These are phyloP conservation scores for Sonneratia alba DNA, from an alignment of 345 rosid genomes.

Conservation along the genomic window DNA sequence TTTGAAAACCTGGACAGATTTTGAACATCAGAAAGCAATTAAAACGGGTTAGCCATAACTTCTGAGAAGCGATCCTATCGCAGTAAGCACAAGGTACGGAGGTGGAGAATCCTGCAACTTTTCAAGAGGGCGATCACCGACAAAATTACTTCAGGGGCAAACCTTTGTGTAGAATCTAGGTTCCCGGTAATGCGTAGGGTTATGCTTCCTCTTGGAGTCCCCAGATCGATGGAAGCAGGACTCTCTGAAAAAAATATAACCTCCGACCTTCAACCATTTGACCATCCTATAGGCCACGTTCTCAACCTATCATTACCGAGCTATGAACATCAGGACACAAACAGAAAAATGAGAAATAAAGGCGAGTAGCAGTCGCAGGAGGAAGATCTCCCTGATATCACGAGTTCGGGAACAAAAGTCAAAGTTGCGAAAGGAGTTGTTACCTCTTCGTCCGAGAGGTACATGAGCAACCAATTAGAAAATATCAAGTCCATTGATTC, in stretches of 20 bases:
- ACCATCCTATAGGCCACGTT: slow-evolving; percentile 63
- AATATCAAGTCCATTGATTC: slow-evolving; percentile 72
- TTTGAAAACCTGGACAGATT: slow-evolving; percentile 54
- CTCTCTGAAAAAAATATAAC: slow-evolving; percentile 84
- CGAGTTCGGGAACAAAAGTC: neutral
- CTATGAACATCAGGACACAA: neutral
- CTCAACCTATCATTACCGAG: slow-evolving; percentile 40
- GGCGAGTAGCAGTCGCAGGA: neutral
- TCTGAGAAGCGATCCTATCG: neutral
- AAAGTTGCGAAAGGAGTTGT: neutral
- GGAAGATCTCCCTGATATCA: neutral
- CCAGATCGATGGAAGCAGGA: slow-evolving; percentile 96
- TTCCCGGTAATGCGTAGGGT: slow-evolving; percentile 92
- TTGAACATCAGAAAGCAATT: neutral
- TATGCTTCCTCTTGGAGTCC: slow-evolving; percentile 65
- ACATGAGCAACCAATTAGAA: slow-evolving; percentile 96
- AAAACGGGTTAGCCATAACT: neutral
- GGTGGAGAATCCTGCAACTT: neutral
- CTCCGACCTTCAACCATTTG: slow-evolving; percentile 81
- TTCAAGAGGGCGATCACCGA: neutral
- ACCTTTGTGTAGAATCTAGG: slow-evolving; percentile 95
- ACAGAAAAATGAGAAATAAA: neutral
- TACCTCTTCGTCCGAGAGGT: slow-evolving; percentile 92
- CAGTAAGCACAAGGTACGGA: neutral
- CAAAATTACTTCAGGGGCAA: neutral